Evolutionary conservation across 371 early-diverging fungal species (phyloP).

Genomic region (Choanephora cucurbitarum): DNA sequence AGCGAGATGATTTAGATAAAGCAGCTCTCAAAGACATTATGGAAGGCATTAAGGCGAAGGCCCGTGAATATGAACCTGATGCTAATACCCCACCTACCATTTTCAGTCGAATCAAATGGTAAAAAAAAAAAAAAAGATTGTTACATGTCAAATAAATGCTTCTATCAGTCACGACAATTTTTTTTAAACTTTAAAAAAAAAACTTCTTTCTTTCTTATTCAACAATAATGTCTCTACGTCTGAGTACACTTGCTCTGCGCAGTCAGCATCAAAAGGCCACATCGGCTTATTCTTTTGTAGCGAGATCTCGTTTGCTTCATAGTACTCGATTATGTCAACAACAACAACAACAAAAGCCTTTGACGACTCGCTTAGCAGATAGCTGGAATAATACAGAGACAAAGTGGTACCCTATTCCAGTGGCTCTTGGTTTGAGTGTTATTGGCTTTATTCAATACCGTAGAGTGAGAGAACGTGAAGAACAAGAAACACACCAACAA

Average conservation of each 20-base stretch:
- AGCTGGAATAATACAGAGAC: conserved; percentile 62
- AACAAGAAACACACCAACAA: conserved; percentile 24
- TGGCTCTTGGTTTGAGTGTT: conserved; percentile 77
- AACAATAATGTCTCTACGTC: not conserved
- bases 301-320: not conserved
- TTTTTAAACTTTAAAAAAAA: no score
- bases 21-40: conserved; percentile 73
- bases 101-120: conserved; percentile 56
- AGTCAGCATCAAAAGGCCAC: not conserved
- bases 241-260: not conserved
- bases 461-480: conserved; percentile 45
- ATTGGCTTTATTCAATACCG: conserved; percentile 71
- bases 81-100: conserved; percentile 53
- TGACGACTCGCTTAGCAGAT: conserved; percentile 22
- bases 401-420: conserved; percentile 79
- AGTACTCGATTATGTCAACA: not conserved
- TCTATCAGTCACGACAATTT: no score
- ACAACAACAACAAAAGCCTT: not conserved
- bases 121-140: no score
- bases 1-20: conserved; percentile 81
- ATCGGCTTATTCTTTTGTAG: not conserved
- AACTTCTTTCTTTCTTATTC: not conserved
- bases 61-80: conserved; percentile 62
- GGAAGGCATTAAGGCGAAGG: conserved; percentile 73
- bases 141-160: no score